Base-by-base conservation (phyloP, 2,329 filamentous ascomycete species). In the Lojkania enalia region DNA sequence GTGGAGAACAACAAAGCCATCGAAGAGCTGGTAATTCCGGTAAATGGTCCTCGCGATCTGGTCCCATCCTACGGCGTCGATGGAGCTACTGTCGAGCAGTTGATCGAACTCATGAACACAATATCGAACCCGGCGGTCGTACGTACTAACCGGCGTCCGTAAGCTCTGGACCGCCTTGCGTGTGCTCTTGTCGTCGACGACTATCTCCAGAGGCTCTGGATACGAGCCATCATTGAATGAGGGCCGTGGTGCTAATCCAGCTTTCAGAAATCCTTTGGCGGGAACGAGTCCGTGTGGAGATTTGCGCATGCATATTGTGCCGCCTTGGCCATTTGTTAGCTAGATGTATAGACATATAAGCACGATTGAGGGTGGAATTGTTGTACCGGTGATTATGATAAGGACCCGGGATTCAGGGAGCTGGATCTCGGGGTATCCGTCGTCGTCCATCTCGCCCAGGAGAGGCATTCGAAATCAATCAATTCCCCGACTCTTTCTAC, bases 1-100 rank as follows among this genome's bases (percentile, higher is more conserved):
- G 69, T 96, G 90, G 23, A 95, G 82, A 30, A 96, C 84, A 16
- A 96, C 89, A 63, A 96, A 96, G 15, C 88, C 90, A 67, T 96
- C 91, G 61, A 90, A 96, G 0, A 89, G 79, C 51, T 85, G 85
- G 69, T 96, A 96, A 70, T 96, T 96, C 52, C 86, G 83, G 57
- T 83, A 80, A 55, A 96, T 82, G n/a, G 86, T 82, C 39, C 78
- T 74, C 1, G 90, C 89, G 64, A 96, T 94, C 63, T 90, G 82
- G 9, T 87, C 84, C 91, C 90, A 96, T 46, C 90, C 90, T 32
- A 82, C 80, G 14, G 89, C 88, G 49, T 90, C 88, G 67, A 96
- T 95, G 42, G 88, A 94, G 65, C 87, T 92, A 51, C 89, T 95
- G 72, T 96, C 91, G 3, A 96, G 82, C 27, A 96, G 73, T 19